A percentile compares a stretch with the other conserved stretches of the same genome.
Conservation (phyloP, 352 stramenopile genomes). For the Phytopythium cucurbitacearum region DNA sequence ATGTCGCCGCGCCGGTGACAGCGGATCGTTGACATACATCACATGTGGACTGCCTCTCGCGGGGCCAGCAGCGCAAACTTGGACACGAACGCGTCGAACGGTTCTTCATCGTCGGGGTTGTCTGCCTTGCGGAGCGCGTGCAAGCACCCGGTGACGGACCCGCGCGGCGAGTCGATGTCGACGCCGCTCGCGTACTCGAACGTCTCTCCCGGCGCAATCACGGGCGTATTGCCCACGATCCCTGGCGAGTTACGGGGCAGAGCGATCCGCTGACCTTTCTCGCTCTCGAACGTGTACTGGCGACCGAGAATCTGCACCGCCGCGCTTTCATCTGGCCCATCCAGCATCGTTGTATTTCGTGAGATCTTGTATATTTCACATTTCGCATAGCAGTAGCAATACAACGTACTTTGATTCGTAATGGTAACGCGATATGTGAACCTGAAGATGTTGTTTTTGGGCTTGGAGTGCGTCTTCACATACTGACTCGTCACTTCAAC, state of each 20-base stretch:
- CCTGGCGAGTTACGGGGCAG: conserved; percentile 63
- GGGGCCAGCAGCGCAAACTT: conserved; percentile 52
- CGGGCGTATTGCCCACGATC: conserved; percentile 60
- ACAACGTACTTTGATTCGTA: conserved; percentile 61
- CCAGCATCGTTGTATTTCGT: neutral
- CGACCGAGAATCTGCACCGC: conserved; percentile 66
- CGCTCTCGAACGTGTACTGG: conserved; percentile 77
- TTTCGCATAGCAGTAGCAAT: neutral
- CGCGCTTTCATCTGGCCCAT: conserved; percentile 29
- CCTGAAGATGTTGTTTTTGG: conserved; percentile 45
- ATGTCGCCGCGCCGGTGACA: neutral
- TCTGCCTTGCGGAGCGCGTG: conserved; percentile 36
- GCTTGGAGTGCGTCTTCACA: conserved; percentile 47
- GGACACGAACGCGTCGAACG: conserved; percentile 69
- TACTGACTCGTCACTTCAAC: conserved; percentile 77
- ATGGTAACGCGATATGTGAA: conserved; percentile 81
- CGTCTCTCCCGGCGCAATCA: conserved; percentile 60
- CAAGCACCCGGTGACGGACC: conserved; percentile 60
- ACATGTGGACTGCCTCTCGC: conserved; percentile 7
- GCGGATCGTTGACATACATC: no score
- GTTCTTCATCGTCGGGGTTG: conserved; percentile 20
- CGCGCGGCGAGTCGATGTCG: conserved; percentile 61
- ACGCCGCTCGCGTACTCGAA: conserved; percentile 80
- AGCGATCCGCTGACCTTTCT: conserved; percentile 49
- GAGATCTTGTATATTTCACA: neutral